Conservation (phyloP, 192 early-diverging fungal genomes). For the Podila epicladia region DNA sequence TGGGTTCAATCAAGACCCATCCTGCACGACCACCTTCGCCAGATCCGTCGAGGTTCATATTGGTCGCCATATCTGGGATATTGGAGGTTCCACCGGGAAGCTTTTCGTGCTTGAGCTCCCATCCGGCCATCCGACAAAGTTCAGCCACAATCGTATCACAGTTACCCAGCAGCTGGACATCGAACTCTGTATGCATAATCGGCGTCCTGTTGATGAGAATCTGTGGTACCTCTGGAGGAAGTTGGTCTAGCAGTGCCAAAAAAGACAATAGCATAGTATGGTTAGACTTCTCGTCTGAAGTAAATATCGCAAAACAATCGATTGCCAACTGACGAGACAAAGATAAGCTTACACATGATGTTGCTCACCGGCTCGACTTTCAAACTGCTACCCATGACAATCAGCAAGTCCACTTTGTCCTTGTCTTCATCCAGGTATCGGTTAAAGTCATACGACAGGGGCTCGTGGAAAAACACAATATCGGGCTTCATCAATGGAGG, state of each 20-base stretch:
- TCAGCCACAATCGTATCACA: constrained; percentile 87
- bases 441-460: constrained; percentile 88
- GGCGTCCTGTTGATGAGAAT: constrained; percentile 95
- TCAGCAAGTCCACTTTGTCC: constrained; percentile 83
- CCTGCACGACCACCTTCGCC: constrained; percentile 17
- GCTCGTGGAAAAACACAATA: constrained; percentile 98
- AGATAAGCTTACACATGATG: constrained; percentile 81
- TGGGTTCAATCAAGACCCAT: constrained; percentile 39
- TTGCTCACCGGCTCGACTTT: constrained; percentile 95
- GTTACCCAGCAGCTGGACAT: constrained; percentile 88
- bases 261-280: neutral
- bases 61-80: constrained; percentile 25
- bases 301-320: neutral
- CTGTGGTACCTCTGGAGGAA: constrained; percentile 88
- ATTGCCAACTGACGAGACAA: constrained; percentile 66
- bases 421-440: constrained; percentile 74
- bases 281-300: neutral
- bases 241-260: constrained; percentile 59
- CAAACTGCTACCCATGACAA: constrained; percentile 98
- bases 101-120: constrained; percentile 78
- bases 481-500: constrained; percentile 90
- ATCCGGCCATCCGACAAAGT: constrained; percentile 75
- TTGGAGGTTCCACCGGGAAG: constrained; percentile 63
- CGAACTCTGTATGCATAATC: constrained; percentile 87
- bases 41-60: constrained; percentile 36